Evolutionary conservation across 2,329 filamentous ascomycete species (phyloP), one percentile per base, ranked within the genome.

Genomic region (Biscogniauxia marginata): DNA sequence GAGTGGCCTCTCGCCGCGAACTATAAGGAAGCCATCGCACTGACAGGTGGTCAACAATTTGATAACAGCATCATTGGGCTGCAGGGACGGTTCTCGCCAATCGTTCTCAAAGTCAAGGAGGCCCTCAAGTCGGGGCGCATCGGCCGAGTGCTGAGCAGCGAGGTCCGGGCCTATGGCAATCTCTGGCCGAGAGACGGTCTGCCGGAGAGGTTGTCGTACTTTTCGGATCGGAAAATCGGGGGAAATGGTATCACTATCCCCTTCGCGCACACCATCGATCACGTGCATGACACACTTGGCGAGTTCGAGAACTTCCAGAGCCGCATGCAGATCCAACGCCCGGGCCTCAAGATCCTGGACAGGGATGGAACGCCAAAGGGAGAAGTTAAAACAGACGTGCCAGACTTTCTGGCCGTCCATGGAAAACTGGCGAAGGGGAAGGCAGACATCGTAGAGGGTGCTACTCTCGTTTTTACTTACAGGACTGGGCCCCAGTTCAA

Each of bases 1-100:
- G 84, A 87, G 69, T 87, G 84, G 81, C 84, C 82, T 5, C 71
- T 86, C 0, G 80, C 79, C 0, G 69, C 78, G 13, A 75, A 79
- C 52, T 66, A 70, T 0, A 54, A 63, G 2, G 69, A 75, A 1
- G 79, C 76, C 0, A 62, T 65, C 16, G 76, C 79, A 46, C 67
- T 86, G 54, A 71, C 70, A 0, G 65, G 73, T 0, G 63, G 57
- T 2, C 51, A 70, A 21, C 70, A 70, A 5, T 68, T 75, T 1
- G 65, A 67, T 3, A 69, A 68, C 25, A 77, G 74, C 2, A 67
- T 83, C 3, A 75, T 85, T 0, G 81, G 80, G 0, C 55, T 84
- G 1, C 84, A 86, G 63, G 81, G 79, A 0, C 71, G 77, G 0
- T 63, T 79, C 7, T 68, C 77, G 0, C 81, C 83, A 0, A 60